These are phyloP conservation scores for Abelmoschus esculentus DNA, from an alignment of 345 rosid species.

Conservation along the genomic window DNA sequence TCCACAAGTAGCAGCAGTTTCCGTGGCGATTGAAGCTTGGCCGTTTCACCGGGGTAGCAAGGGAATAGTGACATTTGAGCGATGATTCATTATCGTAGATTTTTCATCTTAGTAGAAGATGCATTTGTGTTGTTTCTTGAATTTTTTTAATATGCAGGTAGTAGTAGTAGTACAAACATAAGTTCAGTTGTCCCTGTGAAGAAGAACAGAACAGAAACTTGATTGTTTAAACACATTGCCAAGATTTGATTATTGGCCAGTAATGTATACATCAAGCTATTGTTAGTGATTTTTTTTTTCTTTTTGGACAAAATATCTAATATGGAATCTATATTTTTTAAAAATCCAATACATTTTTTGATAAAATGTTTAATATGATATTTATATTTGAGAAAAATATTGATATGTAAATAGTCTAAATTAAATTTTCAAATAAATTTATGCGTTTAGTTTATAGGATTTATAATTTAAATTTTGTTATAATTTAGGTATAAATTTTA, in stretches of 20 bases:
- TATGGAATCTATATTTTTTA: too few species aligned
- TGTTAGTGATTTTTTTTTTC: background rate
- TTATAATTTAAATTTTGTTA: too few species aligned
- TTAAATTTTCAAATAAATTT: too few species aligned
- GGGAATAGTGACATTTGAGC: background rate
- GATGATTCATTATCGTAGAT: background rate
- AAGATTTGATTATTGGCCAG: slow-evolving; percentile 23
- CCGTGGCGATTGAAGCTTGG: slow-evolving; percentile 41
- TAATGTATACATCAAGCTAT: slow-evolving; percentile 7
- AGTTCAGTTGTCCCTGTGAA: slow-evolving; percentile 21
- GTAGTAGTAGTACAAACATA: background rate
- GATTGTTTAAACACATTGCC: slow-evolving; percentile 20
- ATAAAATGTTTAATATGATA: too few species aligned
- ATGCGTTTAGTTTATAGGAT: too few species aligned
- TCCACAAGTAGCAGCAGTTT: slow-evolving; percentile 46
- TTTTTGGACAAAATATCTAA: too few species aligned
- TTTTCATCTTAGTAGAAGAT: slow-evolving; percentile 12
- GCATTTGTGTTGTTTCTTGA: slow-evolving; percentile 12
- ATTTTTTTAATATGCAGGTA: slow-evolving; percentile 17
- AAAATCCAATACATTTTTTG: too few species aligned
- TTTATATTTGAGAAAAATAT: too few species aligned
- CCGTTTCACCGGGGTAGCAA: slow-evolving; percentile 9
- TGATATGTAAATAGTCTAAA: too few species aligned
- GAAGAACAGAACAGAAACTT: slow-evolving; percentile 20
- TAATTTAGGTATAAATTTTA: too few species aligned